phyloP scores from a whole-genome alignment of 805 yeast genomes.

The Candida boidinii region DNA sequence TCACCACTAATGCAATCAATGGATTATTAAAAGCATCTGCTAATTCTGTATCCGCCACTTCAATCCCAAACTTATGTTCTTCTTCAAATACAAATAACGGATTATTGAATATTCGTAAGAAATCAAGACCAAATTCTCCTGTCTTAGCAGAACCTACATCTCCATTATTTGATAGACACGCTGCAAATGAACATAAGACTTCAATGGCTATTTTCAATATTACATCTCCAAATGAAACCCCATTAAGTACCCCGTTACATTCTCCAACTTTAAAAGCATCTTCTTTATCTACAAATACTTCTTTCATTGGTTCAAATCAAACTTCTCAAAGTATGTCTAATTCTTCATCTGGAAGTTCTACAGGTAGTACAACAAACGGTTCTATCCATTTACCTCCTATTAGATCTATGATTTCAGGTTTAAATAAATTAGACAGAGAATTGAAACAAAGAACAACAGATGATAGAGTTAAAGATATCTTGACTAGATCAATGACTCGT shows the following conservation, averaged over 20 bases:
- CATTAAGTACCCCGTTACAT: constrained; percentile 26
- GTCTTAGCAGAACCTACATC: constrained; percentile 12
- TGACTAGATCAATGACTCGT: constrained; percentile 17
- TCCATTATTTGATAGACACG: constrained; percentile 16
- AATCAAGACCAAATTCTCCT: constrained; percentile 31
- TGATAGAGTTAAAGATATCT: constrained; percentile 19
- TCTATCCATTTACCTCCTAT: constrained; percentile 23
- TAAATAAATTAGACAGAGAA: constrained; percentile 18
- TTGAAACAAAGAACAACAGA: constrained; percentile 18
- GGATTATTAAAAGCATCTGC: no score
- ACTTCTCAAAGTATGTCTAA: background rate
- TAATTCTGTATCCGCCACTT: constrained; percentile 3
- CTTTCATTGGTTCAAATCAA: background rate
- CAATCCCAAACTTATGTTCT: constrained; percentile 7
- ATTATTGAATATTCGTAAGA: constrained; percentile 31
- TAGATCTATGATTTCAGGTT: constrained; percentile 21
- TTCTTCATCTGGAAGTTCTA: no score
- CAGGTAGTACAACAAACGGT: background rate
- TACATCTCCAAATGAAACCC: constrained; percentile 26
- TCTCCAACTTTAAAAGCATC: constrained; percentile 27
- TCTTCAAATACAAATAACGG: constrained; percentile 29
- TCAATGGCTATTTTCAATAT: constrained; percentile 23
- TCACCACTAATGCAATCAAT: constrained; percentile 3
- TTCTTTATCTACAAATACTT: constrained; percentile 1
- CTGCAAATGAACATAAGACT: constrained; percentile 21